Evolutionary conservation across 2,329 filamentous ascomycete species (phyloP).

Genomic region (Sphaerulina musiva): DNA sequence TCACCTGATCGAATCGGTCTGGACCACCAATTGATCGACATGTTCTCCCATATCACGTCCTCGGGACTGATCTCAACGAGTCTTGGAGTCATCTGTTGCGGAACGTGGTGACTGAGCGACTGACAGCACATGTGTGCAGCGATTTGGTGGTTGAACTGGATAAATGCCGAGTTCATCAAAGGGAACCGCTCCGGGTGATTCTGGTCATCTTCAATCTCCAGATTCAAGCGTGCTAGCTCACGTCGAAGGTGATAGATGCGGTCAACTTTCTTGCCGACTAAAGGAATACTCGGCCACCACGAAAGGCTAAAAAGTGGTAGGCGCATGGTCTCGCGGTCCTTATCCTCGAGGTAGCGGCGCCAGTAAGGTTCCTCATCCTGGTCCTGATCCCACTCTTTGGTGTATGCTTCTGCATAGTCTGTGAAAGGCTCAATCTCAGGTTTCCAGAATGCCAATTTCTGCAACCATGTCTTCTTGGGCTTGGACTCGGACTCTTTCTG

Average conservation of each 20-base stretch:
- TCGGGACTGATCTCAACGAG: conserved; percentile 88
- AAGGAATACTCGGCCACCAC: conserved; percentile 73
- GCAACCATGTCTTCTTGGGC: conserved; percentile 26
- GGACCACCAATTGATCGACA: conserved; percentile 93
- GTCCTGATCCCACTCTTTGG: conserved; percentile 56
- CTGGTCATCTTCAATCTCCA: conserved; percentile 89
- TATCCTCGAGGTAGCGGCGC: conserved; percentile 74
- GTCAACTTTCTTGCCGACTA: conserved; percentile 85
- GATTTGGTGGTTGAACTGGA: conserved; percentile 97
- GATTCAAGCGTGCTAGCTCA: conserved; percentile 77
- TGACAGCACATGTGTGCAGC: conserved; percentile 98
- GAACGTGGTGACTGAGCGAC: conserved; percentile 80
- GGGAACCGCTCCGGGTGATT: conserved; percentile 78
- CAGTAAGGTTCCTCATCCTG: conserved; percentile 63
- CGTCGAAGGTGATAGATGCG: conserved; percentile 86
- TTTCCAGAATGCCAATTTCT: conserved; percentile 31
- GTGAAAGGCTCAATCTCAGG: conserved; percentile 20
- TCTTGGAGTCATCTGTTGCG: conserved; percentile 86
- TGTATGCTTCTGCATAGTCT: conserved; percentile 57
- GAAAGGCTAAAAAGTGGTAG: conserved; percentile 55
- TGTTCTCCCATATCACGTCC: conserved; percentile 94
- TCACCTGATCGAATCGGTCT: conserved; percentile 62
- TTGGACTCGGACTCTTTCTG: conserved; percentile 7
- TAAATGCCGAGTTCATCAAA: conserved; percentile 91
- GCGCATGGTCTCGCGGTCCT: conserved; percentile 77